Conservation (phyloP, 306 rosid genomes). For the Vigna trinervia region DNA sequence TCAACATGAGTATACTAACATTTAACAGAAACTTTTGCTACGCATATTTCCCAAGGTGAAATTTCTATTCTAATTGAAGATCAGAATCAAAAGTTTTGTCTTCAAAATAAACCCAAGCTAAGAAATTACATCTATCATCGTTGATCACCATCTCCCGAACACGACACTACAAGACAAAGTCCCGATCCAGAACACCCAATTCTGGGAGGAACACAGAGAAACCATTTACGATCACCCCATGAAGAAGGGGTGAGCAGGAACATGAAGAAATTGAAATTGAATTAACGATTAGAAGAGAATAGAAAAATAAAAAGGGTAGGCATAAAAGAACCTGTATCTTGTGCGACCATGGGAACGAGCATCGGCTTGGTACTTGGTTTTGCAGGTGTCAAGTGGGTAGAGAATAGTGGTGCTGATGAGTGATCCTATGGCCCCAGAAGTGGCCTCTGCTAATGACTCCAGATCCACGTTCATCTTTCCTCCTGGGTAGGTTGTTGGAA, state of each 20-base stretch:
- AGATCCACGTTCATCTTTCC: constrained; percentile 75
- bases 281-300: neutral
- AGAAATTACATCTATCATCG: neutral
- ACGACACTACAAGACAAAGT: neutral
- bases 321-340: constrained; percentile 68
- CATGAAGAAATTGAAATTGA: constrained; percentile 6
- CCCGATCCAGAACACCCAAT: neutral
- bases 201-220: neutral
- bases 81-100: too few species aligned
- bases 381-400: constrained; percentile 96
- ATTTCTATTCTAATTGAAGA: too few species aligned
- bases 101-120: too few species aligned
- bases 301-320: neutral
- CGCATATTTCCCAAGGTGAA: too few species aligned
- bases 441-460: constrained; percentile 94
- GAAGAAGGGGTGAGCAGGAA: neutral
- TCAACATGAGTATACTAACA: neutral
- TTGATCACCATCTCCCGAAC: neutral
- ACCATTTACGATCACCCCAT: neutral
- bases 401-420: constrained; percentile 86
- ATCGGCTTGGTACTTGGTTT: constrained; percentile 95
- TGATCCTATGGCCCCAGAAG: constrained; percentile 98
- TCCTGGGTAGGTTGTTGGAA: constrained; percentile 19
- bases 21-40: too few species aligned
- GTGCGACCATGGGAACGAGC: constrained; percentile 68